Evolutionary conservation across 2,329 filamentous ascomycete genomes (phyloP).

Genomic region (Canariomyces notabilis): DNA sequence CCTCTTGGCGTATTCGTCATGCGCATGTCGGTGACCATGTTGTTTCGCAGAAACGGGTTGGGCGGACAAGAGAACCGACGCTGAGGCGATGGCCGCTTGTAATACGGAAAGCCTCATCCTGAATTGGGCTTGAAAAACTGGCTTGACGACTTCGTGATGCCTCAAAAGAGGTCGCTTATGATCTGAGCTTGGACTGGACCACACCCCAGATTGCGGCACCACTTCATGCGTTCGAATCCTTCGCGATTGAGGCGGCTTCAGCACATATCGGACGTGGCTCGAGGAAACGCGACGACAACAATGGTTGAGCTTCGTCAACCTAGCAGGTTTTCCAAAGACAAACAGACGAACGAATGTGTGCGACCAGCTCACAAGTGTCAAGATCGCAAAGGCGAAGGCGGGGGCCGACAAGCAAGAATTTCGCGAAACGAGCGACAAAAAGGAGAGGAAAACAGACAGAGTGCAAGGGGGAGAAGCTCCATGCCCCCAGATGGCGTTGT

Average conservation of each 20-base stretch:
- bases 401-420: conserved; percentile 2
- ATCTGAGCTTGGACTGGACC: conserved; percentile 2
- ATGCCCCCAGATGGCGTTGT: conserved; percentile 5
- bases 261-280: not conserved
- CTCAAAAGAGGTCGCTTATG: not conserved
- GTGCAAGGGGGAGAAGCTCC: conserved; percentile 16
- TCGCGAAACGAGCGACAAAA: conserved; percentile 18
- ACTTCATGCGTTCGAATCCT: not conserved
- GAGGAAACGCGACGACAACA: not conserved
- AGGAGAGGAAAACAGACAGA: conserved; percentile 16
- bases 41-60: conserved; percentile 36
- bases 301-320: not conserved
- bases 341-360: not conserved
- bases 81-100: conserved; percentile 46
- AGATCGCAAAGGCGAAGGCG: not conserved
- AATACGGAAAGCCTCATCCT: conserved; percentile 51
- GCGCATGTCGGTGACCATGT: conserved; percentile 35
- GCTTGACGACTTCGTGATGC: not conserved
- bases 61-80: conserved; percentile 42
- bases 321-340: not conserved
- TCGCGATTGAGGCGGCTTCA: not conserved
- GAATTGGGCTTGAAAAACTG: not conserved
- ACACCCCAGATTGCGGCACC: not conserved
- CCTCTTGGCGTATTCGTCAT: conserved; percentile 29
- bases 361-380: not conserved